Conservation (phyloP, 108 stramenopile genomes). For the Epipyxis sp. region DNA sequence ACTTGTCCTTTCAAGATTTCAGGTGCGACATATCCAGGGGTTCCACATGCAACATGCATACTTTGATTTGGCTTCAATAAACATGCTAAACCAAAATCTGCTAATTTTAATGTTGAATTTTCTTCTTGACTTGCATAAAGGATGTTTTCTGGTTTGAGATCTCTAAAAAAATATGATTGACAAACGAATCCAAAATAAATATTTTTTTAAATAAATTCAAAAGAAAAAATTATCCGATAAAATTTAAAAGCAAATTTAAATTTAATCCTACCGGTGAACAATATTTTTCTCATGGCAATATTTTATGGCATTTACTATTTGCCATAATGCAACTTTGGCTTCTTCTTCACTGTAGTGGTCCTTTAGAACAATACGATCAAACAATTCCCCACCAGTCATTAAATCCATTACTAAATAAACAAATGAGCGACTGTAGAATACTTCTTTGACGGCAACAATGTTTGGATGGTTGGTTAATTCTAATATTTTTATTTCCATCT, state of each 20-base stretch:
- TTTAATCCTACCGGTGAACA: constrained; percentile 19
- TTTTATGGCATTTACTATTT: constrained; percentile 22
- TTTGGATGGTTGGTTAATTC: constrained; percentile 48
- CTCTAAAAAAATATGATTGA: constrained; percentile 4
- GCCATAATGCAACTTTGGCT: constrained; percentile 24
- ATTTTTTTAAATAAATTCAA: no score
- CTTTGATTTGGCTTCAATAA: constrained; percentile 23
- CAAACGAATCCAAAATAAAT: no score
- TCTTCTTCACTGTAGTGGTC: constrained; percentile 30
- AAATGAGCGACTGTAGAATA: constrained; percentile 39
- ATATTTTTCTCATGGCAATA: constrained; percentile 31
- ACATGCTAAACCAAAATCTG: constrained; percentile 45
- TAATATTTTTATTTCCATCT: constrained; percentile 45
- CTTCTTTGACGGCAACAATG: constrained; percentile 52
- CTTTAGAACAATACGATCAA: constrained; percentile 37
- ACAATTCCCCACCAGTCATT: constrained; percentile 48
- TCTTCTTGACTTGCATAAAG: constrained; percentile 15
- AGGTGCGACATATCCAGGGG: constrained; percentile 53
- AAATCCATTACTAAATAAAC: constrained; percentile 54
- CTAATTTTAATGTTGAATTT: constrained; percentile 37
- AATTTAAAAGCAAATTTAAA: background rate
- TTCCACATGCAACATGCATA: constrained; percentile 47
- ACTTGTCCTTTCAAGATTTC: constrained; percentile 40
- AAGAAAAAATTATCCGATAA: no score
- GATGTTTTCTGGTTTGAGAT: constrained; percentile 38